A percentile compares a stretch with the other conserved stretches of the same genome.
Evolutionary conservation across 1,139 yeast species (phyloP).

Genomic region (Blastobotrys malaysiensis): DNA sequence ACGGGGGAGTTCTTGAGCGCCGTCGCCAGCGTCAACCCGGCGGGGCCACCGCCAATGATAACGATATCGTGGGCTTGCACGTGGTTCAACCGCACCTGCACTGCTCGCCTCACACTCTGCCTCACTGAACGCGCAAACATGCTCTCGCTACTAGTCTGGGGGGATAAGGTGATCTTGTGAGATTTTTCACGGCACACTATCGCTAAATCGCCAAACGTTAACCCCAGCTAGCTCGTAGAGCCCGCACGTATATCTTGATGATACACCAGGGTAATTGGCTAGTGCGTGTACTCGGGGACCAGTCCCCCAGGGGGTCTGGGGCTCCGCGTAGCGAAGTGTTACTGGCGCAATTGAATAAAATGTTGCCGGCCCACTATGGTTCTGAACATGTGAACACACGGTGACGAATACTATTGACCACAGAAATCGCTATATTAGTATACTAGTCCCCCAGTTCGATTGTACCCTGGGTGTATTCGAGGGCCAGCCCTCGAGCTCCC

Average conservation of each 20-base stretch:
- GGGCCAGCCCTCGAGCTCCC: too few relatives aligned
- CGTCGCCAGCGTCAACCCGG: slow-evolving; percentile 82
- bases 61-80: slow-evolving; percentile 51
- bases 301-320: too few relatives aligned
- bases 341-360: too few relatives aligned
- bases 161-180: background rate
- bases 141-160: background rate
- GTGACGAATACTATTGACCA: too few relatives aligned
- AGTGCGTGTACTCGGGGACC: background rate
- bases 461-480: too few relatives aligned
- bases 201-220: background rate
- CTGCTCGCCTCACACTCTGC: background rate
- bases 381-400: too few relatives aligned
- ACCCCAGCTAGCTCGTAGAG: background rate
- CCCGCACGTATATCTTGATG: too few relatives aligned
- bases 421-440: too few relatives aligned
- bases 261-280: too few relatives aligned
- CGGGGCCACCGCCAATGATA: slow-evolving; percentile 97
- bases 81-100: background rate
- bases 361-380: too few relatives aligned
- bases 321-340: too few relatives aligned
- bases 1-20: slow-evolving; percentile 64
- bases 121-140: background rate
- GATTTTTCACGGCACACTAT: background rate
- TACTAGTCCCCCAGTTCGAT: too few relatives aligned